Conservation (phyloP, 345 rosid genomes). For the Hibiscus mutabilis region DNA sequence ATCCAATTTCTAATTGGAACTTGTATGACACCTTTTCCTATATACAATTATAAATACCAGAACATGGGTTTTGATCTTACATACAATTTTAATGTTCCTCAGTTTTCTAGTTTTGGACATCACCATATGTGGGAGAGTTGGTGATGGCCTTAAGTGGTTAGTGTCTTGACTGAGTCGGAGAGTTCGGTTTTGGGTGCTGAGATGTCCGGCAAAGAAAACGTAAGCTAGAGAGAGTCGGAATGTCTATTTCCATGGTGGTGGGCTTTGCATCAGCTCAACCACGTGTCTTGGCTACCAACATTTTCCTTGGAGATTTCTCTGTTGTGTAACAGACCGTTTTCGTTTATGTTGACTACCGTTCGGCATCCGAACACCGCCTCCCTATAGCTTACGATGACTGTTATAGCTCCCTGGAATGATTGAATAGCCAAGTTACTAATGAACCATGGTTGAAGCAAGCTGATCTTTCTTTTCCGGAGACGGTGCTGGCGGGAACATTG, state of each 20-base stretch:
- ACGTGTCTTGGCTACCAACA: slow-evolving; percentile 58
- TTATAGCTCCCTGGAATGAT: slow-evolving; percentile 44
- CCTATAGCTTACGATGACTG: slow-evolving; percentile 52
- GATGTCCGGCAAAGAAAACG: slow-evolving; percentile 18
- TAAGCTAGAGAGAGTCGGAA: too few relatives aligned
- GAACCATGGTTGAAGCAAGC: slow-evolving; percentile 49
- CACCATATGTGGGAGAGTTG: too few relatives aligned
- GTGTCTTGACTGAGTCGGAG: neutral
- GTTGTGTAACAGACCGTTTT: slow-evolving; percentile 30
- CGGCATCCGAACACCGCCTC: slow-evolving; percentile 57
- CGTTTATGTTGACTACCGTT: slow-evolving; percentile 48
- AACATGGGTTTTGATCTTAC: neutral
- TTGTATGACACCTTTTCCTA: neutral
- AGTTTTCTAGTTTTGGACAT: too few relatives aligned
- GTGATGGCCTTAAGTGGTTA: neutral
- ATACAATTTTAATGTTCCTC: too few relatives aligned
- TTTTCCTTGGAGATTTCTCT: slow-evolving; percentile 50
- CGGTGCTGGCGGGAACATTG: slow-evolving; percentile 63
- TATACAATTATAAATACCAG: neutral
- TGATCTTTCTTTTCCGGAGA: slow-evolving; percentile 48
- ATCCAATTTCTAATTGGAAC: neutral
- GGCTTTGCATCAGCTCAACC: slow-evolving; percentile 56
- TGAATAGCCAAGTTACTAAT: slow-evolving; percentile 8
- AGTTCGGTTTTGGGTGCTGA: neutral
- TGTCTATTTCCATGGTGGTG: slow-evolving; percentile 66